These are phyloP conservation scores for Hondaea fermentalgiana DNA, from an alignment of 108 stramenopile genomes.

Conservation along the genomic window DNA sequence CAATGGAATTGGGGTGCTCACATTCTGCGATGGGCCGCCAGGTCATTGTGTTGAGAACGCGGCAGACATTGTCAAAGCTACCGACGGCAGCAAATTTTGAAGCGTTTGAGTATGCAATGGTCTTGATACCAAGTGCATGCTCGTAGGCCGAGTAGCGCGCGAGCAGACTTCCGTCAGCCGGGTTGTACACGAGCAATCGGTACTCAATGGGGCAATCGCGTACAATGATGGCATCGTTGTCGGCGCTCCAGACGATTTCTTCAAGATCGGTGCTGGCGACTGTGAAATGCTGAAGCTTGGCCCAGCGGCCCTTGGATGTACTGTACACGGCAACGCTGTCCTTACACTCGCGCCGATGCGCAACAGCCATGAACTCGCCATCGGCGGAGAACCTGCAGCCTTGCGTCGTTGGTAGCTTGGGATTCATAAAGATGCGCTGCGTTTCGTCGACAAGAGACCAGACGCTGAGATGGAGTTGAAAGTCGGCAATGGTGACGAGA, in stretches of 20 bases:
- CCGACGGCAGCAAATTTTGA: background rate
- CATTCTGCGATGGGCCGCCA: background rate
- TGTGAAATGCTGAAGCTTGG: background rate
- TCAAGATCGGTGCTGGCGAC: background rate
- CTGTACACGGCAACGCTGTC: slow-evolving; percentile 8
- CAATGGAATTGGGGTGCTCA: background rate
- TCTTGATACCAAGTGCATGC: background rate
- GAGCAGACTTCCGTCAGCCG: background rate
- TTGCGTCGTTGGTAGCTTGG: background rate
- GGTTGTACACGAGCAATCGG: background rate
- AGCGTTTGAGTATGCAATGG: background rate
- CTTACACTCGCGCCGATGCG: background rate
- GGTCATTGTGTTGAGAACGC: background rate
- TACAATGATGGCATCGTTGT: background rate
- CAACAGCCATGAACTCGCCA: background rate
- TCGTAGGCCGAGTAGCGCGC: background rate
- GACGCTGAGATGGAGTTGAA: background rate
- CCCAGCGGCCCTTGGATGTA: background rate
- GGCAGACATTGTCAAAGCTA: background rate
- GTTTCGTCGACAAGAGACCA: background rate
- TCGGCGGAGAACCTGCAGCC: background rate
- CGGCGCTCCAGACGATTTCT: background rate
- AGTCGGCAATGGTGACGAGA: background rate
- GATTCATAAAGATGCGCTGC: background rate
- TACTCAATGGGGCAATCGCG: background rate